Percentiles rank a stretch among this genome's conserved stretches.
Conservation (phyloP, 371 early-diverging fungal species). For the Mucor lusitanicus region DNA sequence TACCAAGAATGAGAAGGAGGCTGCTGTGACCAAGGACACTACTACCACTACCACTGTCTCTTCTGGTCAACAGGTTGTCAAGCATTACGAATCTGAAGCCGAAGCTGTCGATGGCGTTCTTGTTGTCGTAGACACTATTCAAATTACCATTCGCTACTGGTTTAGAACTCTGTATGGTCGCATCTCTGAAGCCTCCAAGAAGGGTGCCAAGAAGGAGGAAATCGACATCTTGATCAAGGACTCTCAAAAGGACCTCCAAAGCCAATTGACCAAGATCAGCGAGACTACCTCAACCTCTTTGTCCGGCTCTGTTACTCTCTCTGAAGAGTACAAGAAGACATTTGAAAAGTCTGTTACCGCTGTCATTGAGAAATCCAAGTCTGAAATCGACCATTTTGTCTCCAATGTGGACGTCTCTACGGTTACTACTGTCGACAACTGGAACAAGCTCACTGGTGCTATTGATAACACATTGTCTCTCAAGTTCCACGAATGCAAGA, state of each 20-base stretch:
- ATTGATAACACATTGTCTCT: neutral
- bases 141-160: slow-evolving; percentile 28
- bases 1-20: slow-evolving; percentile 3
- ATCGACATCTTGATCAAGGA: slow-evolving; percentile 15
- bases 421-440: slow-evolving; percentile 3
- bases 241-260: slow-evolving; percentile 19
- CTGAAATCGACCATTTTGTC: slow-evolving; percentile 10
- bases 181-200: slow-evolving; percentile 13
- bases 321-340: slow-evolving; percentile 12
- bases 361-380: slow-evolving; percentile 10
- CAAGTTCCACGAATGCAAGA: slow-evolving; percentile 4
- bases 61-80: neutral
- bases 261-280: slow-evolving; percentile 12
- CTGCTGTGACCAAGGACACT: neutral
- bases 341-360: slow-evolving; percentile 14
- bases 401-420: slow-evolving; percentile 1
- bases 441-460: slow-evolving; percentile 3
- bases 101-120: slow-evolving; percentile 15
- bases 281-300: neutral
- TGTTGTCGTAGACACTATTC: slow-evolving; percentile 17
- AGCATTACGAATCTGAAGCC: slow-evolving; percentile 10
- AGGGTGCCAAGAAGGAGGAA: slow-evolving; percentile 16
- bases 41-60: neutral
- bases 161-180: slow-evolving; percentile 16
- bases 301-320: neutral